A percentile compares a stretch with the other conserved stretches of the same genome.
Conservation (phyloP, 345 rosid genomes). For the Eucalyptus curtisii region DNA sequence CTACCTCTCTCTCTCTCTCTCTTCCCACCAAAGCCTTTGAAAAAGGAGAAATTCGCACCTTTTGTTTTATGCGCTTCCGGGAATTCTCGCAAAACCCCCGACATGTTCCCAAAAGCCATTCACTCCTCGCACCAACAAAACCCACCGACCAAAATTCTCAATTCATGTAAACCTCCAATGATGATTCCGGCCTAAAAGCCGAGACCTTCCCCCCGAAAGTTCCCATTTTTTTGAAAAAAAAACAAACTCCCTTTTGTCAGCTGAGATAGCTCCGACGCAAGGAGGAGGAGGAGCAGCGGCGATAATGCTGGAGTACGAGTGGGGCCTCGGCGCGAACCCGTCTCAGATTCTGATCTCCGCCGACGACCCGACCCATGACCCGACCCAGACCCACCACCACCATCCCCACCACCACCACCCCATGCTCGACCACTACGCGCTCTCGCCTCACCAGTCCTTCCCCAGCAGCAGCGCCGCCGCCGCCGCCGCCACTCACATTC, state of each 20-base stretch:
- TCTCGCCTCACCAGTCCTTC: not conserved
- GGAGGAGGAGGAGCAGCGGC: not conserved
- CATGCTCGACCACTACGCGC: not conserved
- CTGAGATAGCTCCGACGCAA: not conserved
- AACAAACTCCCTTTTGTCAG: not conserved
- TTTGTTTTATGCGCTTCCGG: not conserved
- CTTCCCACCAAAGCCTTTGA: not conserved
- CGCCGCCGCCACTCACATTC: not conserved
- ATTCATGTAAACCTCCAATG: not conserved
- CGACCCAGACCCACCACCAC: conserved; percentile 23
- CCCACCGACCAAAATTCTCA: not conserved
- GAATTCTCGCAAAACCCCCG: not conserved
- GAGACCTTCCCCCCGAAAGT: not conserved
- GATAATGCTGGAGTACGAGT: conserved; percentile 78
- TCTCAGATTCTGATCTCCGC: conserved; percentile 32
- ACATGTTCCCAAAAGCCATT: not conserved
- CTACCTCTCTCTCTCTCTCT: not conserved
- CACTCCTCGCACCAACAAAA: not conserved
- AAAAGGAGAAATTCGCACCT: not conserved
- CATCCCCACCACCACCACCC: not conserved
- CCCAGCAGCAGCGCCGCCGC: not conserved
- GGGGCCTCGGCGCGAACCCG: conserved; percentile 42
- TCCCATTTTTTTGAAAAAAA: not conserved
- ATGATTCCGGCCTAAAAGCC: not conserved
- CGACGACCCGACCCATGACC: conserved; percentile 14